Evolutionary conservation across 257 asterid species (phyloP).

Genomic region (Plantago ovata): DNA sequence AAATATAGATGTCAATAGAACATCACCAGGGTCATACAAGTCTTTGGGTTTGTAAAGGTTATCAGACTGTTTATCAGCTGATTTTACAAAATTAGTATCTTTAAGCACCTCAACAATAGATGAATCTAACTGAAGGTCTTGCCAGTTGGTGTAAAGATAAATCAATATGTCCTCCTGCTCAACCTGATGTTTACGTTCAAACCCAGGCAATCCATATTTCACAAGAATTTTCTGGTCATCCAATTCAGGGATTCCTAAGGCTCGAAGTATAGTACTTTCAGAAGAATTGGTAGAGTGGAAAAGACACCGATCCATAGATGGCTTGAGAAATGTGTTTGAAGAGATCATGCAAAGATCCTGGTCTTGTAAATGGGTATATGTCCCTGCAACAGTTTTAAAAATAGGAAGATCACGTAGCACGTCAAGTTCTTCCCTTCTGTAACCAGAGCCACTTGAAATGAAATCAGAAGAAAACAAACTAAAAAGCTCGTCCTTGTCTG

Average conservation of each 20-base stretch:
- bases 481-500: slow-evolving; percentile 70
- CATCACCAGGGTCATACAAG: slow-evolving; percentile 83
- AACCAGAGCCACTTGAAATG: slow-evolving; percentile 43
- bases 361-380: slow-evolving; percentile 55
- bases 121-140: slow-evolving; percentile 69
- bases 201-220: slow-evolving; percentile 80
- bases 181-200: slow-evolving; percentile 55
- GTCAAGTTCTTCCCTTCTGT: slow-evolving; percentile 74
- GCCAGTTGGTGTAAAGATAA: slow-evolving; percentile 77
- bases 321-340: slow-evolving; percentile 87
- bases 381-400: slow-evolving; percentile 70
- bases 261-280: slow-evolving; percentile 67
- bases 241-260: slow-evolving; percentile 85
- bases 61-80: slow-evolving; percentile 67
- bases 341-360: slow-evolving; percentile 74
- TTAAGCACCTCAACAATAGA: slow-evolving; percentile 66
- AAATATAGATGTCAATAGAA: slow-evolving; percentile 68
- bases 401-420: slow-evolving; percentile 81
- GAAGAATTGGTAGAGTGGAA: slow-evolving; percentile 52
- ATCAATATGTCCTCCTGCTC: slow-evolving; percentile 91
- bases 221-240: slow-evolving; percentile 75
- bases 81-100: slow-evolving; percentile 72
- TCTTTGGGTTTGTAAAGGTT: slow-evolving; percentile 60
- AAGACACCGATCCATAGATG: slow-evolving; percentile 70
- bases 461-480: slow-evolving; percentile 70